phyloP scores from a whole-genome alignment of 108 stramenopile genomes.

The Cyclotella kingstonii region DNA sequence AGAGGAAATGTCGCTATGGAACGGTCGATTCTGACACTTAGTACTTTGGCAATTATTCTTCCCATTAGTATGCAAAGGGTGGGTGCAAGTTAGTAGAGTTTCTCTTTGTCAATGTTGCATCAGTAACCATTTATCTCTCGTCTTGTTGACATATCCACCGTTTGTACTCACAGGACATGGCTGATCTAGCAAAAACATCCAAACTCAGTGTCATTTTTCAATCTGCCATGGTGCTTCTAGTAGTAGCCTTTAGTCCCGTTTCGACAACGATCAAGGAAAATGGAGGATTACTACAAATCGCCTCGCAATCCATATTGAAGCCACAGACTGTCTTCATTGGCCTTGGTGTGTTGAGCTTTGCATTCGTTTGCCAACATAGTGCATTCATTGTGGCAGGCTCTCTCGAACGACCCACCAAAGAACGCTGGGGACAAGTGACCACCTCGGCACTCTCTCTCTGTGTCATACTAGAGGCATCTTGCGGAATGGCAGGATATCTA shows the following conservation, averaged over 20 bases:
- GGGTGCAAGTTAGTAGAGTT: slow-evolving; percentile 5
- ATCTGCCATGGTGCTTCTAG: slow-evolving; percentile 23
- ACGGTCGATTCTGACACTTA: slow-evolving; percentile 54
- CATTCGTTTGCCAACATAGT: slow-evolving; percentile 50
- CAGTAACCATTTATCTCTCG: not conserved
- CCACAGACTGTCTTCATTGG: slow-evolving; percentile 36
- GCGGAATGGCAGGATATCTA: slow-evolving; percentile 35
- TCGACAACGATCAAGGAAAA: slow-evolving; percentile 13
- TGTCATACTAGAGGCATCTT: slow-evolving; percentile 29
- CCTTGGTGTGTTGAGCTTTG: slow-evolving; percentile 39
- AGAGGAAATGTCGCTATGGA: slow-evolving; percentile 41
- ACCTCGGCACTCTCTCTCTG: slow-evolving; percentile 28
- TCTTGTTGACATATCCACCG: too few relatives aligned
- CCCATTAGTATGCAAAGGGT: slow-evolving; percentile 70
- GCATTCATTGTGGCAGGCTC: slow-evolving; percentile 47
- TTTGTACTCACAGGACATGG: slow-evolving; percentile 71
- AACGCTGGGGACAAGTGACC: slow-evolving; percentile 44
- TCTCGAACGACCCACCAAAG: slow-evolving; percentile 31
- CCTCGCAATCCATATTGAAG: slow-evolving; percentile 21
- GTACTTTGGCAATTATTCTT: slow-evolving; percentile 60
- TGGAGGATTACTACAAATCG: slow-evolving; percentile 30
- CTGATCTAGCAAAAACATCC: slow-evolving; percentile 65
- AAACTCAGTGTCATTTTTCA: slow-evolving; percentile 33
- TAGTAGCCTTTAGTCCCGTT: slow-evolving; percentile 37
- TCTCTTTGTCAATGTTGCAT: not conserved